Evolutionary conservation across 192 early-diverging fungal species (phyloP), one percentile per base, ranked within the genome.

Genomic region (Ambispora gerdemannii): DNA sequence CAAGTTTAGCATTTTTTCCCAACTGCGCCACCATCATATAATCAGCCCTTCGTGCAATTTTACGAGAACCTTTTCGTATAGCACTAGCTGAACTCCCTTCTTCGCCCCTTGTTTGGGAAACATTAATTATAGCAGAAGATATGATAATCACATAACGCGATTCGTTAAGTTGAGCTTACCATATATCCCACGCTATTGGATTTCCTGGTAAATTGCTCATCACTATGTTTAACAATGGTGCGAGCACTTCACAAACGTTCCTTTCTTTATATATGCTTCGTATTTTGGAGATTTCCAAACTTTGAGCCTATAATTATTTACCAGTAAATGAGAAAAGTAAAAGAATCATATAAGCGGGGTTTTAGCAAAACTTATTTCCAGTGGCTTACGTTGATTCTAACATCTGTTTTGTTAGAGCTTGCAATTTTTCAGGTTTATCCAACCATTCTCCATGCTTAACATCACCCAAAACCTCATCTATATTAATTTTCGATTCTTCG

Each of bases 41-140:
- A 30, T 66, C 63, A 3, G 63, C 6, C 43, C 49, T 50, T 66
- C 27, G 49, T 50, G 27, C 63, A 66, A 66, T 50, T 66, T 66
- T 66, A 43, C 27, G 27, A 2, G 20, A 66, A 50, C 63, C 47
- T 50, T 66, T 66, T 36, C 61, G 35, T 3, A 43, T 36, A 6
- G 61, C 61, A 63, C 61, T 63, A 63, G 34, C 61, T 63, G 38
- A 63, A 63, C 61, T 63, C 38, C 34, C 61, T 63, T 36, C 7
- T 36, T 63, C n/a, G 24, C 61, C 33, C 35, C 61, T 63, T 63
- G 43, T 22, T 63, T 63, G 6, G 38, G 36, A 63, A 43, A 38
- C 19, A 36, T 63, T 63, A 63, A 38, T 63, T 13, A 63, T 43
- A n/a, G 24, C n/a, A 63, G 43, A 63, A 43, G 22, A 63, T 20